Percentiles rank a stretch among this genome's conserved stretches.
Conservation (phyloP, 2,329 filamentous ascomycete genomes). For the Aspergillus spinulosporus region DNA sequence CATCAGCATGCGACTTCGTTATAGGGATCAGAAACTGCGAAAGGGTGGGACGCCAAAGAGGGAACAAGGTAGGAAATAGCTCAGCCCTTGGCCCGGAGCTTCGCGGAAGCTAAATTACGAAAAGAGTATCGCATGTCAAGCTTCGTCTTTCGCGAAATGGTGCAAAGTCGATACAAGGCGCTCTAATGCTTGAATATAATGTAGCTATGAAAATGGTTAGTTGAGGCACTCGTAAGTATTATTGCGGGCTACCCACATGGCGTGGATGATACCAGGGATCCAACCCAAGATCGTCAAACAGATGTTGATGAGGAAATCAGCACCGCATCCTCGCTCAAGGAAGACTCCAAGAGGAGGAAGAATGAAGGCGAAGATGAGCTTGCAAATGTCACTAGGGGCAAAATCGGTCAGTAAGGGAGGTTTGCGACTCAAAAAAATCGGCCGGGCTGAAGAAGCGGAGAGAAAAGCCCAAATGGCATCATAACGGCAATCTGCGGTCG, state of each 20-base stretch:
- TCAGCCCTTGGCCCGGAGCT: constrained; percentile 29
- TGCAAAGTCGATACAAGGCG: not conserved
- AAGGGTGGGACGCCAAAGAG: constrained; percentile 25
- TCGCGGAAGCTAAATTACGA: constrained; percentile 31
- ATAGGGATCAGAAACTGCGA: not conserved
- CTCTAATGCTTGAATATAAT: constrained; percentile 85
- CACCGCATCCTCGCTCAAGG: constrained; percentile 86
- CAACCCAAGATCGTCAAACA: constrained; percentile 76
- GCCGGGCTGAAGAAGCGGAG: not conserved
- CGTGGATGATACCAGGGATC: constrained; percentile 86
- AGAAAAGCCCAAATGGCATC: not conserved
- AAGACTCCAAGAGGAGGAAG: constrained; percentile 90
- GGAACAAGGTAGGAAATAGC: constrained; percentile 26
- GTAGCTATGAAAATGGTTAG: constrained; percentile 54
- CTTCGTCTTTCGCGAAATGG: constrained; percentile 7
- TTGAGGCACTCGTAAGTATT: not conserved
- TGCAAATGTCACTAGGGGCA: constrained; percentile 66
- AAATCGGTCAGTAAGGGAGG: constrained; percentile 12
- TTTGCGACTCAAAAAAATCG: not conserved
- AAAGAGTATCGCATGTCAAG: constrained; percentile 9
- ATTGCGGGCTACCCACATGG: constrained; percentile 61
- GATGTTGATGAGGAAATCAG: constrained; percentile 90
- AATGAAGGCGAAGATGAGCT: constrained; percentile 84
- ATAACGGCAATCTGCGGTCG: not conserved
- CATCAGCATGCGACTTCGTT: constrained; percentile 17